phyloP scores from a whole-genome alignment of 2,329 filamentous ascomycete species.

The Diplodia scrobiculata region DNA sequence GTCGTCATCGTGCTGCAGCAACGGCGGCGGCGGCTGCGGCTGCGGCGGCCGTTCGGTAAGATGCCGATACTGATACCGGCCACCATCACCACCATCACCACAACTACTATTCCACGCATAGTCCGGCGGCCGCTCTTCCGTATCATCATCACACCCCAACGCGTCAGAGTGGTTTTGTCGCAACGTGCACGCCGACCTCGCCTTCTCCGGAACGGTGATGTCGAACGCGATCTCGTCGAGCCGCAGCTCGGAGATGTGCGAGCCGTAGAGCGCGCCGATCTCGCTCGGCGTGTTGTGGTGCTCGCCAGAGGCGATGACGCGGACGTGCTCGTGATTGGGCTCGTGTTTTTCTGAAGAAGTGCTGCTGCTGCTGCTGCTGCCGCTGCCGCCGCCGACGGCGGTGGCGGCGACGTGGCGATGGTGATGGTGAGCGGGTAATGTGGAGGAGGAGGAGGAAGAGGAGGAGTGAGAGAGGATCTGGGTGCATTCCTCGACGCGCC shows the following conservation, averaged over 20 bases:
- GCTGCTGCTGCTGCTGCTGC: not conserved
- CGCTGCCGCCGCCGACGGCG: too few relatives aligned
- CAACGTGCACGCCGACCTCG: not conserved
- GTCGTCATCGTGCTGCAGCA: too few relatives aligned
- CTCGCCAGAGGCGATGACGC: not conserved
- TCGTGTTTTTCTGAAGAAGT: not conserved
- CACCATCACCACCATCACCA: too few relatives aligned
- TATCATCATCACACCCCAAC: not conserved
- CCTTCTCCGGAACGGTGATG: not conserved
- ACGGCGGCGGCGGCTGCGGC: too few relatives aligned
- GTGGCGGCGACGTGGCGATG: too few relatives aligned
- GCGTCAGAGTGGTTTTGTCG: too few relatives aligned
- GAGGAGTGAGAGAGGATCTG: too few relatives aligned
- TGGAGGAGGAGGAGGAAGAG: not conserved
- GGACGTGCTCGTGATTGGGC: not conserved
- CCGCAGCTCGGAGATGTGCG: not conserved
- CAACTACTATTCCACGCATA: not conserved
- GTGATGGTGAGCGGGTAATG: not conserved
- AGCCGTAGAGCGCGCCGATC: not conserved
- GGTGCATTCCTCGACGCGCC: not conserved
- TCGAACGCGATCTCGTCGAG: not conserved
- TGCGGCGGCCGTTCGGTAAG: too few relatives aligned
- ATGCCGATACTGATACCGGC: too few relatives aligned
- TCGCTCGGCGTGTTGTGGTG: not conserved
- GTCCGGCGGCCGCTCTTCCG: not conserved